Evolutionary conservation across 345 rosid genomes (phyloP).

Genomic region (Corymbia maculata): DNA sequence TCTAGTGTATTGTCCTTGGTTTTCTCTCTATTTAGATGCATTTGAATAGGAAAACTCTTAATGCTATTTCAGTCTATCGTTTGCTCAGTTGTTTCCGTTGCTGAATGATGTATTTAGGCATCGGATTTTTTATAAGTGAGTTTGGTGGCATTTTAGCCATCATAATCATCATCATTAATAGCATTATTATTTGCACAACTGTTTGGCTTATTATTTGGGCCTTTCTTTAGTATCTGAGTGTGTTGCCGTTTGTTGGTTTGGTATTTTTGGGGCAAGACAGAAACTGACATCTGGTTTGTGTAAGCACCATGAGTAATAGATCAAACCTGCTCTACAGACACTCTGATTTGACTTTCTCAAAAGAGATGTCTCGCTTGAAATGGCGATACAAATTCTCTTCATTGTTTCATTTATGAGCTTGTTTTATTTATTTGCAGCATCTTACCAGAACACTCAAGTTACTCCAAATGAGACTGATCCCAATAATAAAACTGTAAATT

Average conservation of each 20-base stretch:
- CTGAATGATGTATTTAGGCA: not conserved
- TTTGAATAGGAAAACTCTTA: not conserved
- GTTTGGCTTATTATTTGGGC: not conserved
- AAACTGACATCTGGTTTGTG: not conserved
- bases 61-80: not conserved
- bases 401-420: not conserved
- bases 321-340: not conserved
- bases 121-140: not conserved
- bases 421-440: conserved; percentile 44
- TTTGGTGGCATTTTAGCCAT: not conserved
- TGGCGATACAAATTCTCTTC: not conserved
- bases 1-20: not conserved
- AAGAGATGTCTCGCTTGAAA: not conserved
- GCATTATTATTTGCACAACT: not conserved
- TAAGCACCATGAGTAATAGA: not conserved
- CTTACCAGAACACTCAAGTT: conserved; percentile 58
- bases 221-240: not conserved
- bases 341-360: not conserved
- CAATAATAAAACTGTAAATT: conserved; percentile 82
- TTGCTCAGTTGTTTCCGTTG: not conserved
- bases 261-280: not conserved
- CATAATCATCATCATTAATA: not conserved
- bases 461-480: conserved; percentile 66
- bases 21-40: not conserved
- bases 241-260: not conserved